Conservation (phyloP, 192 early-diverging fungal species). For the Entomortierella beljakovae region DNA sequence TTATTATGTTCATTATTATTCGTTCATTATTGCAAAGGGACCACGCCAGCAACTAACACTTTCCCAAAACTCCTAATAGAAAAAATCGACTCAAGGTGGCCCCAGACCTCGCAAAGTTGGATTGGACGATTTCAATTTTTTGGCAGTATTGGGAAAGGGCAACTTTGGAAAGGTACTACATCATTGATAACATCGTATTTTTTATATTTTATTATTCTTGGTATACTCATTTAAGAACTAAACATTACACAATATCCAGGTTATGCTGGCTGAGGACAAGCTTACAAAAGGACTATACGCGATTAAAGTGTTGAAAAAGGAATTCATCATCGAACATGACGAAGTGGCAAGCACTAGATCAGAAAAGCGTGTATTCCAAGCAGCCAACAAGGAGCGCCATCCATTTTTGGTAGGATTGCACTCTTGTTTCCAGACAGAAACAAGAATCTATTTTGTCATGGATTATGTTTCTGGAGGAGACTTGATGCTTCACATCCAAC, state of each 20-base stretch:
- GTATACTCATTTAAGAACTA: neutral
- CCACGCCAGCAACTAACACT: neutral
- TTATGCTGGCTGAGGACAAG: conserved; percentile 97
- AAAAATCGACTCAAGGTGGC: conserved; percentile 10
- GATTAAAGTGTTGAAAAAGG: conserved; percentile 98
- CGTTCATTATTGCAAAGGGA: neutral
- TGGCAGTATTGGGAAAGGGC: conserved; percentile 96
- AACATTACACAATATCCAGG: conserved; percentile 54
- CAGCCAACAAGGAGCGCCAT: conserved; percentile 91
- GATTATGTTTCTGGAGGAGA: conserved; percentile 98
- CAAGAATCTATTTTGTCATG: conserved; percentile 97
- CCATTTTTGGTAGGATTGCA: conserved; percentile 97
- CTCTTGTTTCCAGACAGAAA: conserved; percentile 96
- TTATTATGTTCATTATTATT: neutral
- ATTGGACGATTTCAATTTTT: conserved; percentile 93
- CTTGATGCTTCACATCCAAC: conserved; percentile 98
- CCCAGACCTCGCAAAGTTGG: conserved; percentile 71
- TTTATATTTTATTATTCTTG: too few species aligned
- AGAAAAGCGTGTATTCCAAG: conserved; percentile 94
- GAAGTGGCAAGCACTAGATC: conserved; percentile 91
- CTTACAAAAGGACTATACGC: conserved; percentile 85
- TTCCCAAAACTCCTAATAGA: conserved; percentile 18
- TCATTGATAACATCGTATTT: neutral
- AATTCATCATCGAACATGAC: conserved; percentile 98
- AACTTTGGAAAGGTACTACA: conserved; percentile 95